Percentiles rank a stretch among this genome's conserved stretches.
Conservation (phyloP, 208 protist species). For the Zelonia costaricensis region DNA sequence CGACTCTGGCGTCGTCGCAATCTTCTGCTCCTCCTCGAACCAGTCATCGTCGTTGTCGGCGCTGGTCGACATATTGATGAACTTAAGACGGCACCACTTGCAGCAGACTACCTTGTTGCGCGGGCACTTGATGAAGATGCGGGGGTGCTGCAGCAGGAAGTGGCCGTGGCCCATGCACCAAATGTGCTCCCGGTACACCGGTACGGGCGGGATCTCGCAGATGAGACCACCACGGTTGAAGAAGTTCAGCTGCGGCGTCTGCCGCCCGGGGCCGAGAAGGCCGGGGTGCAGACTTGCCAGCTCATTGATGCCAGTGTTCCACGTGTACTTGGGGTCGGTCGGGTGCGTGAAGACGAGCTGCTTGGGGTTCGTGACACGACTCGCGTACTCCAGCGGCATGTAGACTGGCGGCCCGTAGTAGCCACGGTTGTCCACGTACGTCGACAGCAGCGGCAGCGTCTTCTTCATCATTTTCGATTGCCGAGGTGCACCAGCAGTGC, state of each 20-base stretch:
- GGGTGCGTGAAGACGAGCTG: slow-evolving; percentile 82
- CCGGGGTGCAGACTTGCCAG: slow-evolving; percentile 73
- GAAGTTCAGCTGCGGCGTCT: slow-evolving; percentile 82
- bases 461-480: slow-evolving; percentile 47
- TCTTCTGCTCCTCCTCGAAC: slow-evolving; percentile 87
- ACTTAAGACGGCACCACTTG: slow-evolving; percentile 91
- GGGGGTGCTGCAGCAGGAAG: slow-evolving; percentile 83
- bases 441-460: slow-evolving; percentile 45
- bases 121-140: slow-evolving; percentile 90
- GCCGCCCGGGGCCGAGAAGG: slow-evolving; percentile 72
- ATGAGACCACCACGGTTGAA: slow-evolving; percentile 82
- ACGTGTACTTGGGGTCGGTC: slow-evolving; percentile 85
- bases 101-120: slow-evolving; percentile 73
- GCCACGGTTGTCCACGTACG: slow-evolving; percentile 77
- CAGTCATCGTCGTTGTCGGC: slow-evolving; percentile 90
- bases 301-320: slow-evolving; percentile 80
- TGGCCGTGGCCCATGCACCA: slow-evolving; percentile 89
- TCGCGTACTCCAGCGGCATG: slow-evolving; percentile 87
- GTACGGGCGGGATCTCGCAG: slow-evolving; percentile 86
- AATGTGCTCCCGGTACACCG: slow-evolving; percentile 82
- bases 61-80: slow-evolving; percentile 89
- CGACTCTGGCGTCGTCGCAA: slow-evolving; percentile 79
- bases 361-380: slow-evolving; percentile 81
- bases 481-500: no score
- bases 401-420: slow-evolving; percentile 87